Base-by-base conservation (phyloP, 2,329 filamentous ascomycete genomes). In the Penicillium rolfsii region DNA sequence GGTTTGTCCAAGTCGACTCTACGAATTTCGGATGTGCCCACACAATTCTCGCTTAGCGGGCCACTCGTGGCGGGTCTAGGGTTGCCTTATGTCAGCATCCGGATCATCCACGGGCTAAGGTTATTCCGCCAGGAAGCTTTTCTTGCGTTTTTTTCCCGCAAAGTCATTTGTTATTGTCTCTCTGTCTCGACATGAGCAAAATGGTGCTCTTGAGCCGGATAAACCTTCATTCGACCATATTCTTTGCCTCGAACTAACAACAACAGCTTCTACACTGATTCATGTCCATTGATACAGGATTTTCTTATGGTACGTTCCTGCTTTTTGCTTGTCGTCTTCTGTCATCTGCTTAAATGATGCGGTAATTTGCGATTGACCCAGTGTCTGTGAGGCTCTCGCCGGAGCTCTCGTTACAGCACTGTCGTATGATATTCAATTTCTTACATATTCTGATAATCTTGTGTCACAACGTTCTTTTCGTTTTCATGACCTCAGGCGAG, bases 351-450 rank as follows among this genome's bases (percentile, higher is more conserved):
- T 61, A 70, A 62, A 89, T 91, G 93, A 97, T 96, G 93, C 90
- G 83, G 91, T 91, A 97, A 97, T 97, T 97, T 97, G 93, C 93
- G 93, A 94, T 94, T 96, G 93, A 97, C 90, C 85, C 84, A 81
- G 79, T 79, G 79, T 82, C 82, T 87, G 87, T 93, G 92, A 91
- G 84, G 82, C 90, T 87, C 92, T 89, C 90, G 93, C 93, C 93
- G 87, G 93, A 87, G 91, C 85, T 54, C 83, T 75, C 89, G 85
- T 89, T 89, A 93, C 88, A 89, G 84, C 81, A 76, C 81, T 82
- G 85, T 81, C 86, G 78, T 83, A 72, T 96, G 93, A 97, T 90
- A 96, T 91, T 93, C 81, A 88, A 69, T 87, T 86, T 94, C 93
- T 97, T 97, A 97, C 93, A 96, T 97, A 96, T 97, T 91, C 93